Evolutionary conservation across 495 filamentous ascomycete species (phyloP).

Genomic region (Sordaria brevicollis): DNA sequence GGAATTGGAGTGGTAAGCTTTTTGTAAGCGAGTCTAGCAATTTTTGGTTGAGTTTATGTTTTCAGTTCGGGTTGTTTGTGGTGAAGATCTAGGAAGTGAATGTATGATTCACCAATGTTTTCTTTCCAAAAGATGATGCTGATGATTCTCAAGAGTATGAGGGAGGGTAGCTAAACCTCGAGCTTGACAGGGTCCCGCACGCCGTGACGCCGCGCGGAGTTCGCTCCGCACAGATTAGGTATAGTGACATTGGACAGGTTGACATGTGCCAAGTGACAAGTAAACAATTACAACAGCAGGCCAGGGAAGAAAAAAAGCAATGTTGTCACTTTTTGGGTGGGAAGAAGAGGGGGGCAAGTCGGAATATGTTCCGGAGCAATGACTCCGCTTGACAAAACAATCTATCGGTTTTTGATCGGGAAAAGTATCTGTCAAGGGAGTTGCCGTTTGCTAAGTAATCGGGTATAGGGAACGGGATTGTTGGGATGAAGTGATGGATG

Average conservation of each 20-base stretch:
- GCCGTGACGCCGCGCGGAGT: not conserved
- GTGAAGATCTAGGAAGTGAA: too few species aligned
- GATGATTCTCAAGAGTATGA: not conserved
- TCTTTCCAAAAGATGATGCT: too few species aligned
- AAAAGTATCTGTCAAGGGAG: not conserved
- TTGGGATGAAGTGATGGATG: not conserved
- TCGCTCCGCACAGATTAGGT: not conserved
- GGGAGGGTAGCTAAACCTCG: not conserved
- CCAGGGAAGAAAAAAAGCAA: not conserved
- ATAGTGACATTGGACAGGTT: not conserved
- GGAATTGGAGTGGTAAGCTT: too few species aligned
- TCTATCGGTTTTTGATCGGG: not conserved
- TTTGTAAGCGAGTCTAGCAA: too few species aligned
- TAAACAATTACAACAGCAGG: too few species aligned
- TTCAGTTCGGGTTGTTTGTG: too few species aligned
- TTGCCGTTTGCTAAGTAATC: not conserved
- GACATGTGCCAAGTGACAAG: not conserved
- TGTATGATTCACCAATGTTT: too few species aligned
- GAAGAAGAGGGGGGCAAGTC: not conserved
- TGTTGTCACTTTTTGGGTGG: not conserved
- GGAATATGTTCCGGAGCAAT: not conserved
- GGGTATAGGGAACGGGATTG: not conserved
- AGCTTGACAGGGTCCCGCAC: not conserved
- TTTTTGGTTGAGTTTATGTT: too few species aligned
- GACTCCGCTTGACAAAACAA: not conserved